These are phyloP conservation scores for Theobroma cacao DNA, from an alignment of 345 rosid genomes.

Conservation along the genomic window DNA sequence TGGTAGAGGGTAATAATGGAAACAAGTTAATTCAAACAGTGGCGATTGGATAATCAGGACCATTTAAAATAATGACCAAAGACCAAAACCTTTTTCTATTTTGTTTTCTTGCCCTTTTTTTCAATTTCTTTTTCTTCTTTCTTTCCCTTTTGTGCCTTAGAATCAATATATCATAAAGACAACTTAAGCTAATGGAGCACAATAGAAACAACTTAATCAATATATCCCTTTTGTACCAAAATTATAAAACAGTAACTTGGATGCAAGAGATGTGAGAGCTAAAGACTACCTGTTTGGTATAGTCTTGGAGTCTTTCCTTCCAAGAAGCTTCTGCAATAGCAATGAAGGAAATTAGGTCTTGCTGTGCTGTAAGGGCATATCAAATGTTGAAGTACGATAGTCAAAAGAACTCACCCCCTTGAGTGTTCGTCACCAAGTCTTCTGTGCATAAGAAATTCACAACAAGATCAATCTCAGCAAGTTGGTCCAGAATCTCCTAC, in stretches of 20 bases:
- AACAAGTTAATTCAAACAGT: too few relatives aligned
- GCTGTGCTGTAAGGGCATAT: neutral
- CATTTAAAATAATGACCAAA: too few relatives aligned
- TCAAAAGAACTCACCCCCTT: constrained; percentile 8
- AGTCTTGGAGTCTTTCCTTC: neutral
- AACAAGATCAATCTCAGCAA: constrained; percentile 78
- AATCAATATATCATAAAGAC: too few relatives aligned
- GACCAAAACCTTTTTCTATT: too few relatives aligned
- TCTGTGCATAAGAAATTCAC: constrained; percentile 62
- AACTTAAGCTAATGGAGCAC: too few relatives aligned
- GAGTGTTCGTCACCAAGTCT: constrained; percentile 13
- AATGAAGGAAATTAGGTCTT: neutral
- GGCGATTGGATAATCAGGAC: too few relatives aligned
- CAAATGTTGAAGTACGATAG: neutral
- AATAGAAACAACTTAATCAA: too few relatives aligned
- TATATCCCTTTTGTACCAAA: too few relatives aligned
- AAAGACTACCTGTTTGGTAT: neutral
- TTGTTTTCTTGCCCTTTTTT: too few relatives aligned
- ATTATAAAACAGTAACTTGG: neutral
- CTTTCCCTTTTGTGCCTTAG: too few relatives aligned
- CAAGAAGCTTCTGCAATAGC: neutral
- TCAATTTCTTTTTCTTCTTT: too few relatives aligned
- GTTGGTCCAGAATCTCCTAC: constrained; percentile 84
- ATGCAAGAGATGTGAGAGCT: neutral
- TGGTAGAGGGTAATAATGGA: neutral